phyloP scores from a whole-genome alignment of 1,139 yeast species.

The Taphrina wiesneri region DNA sequence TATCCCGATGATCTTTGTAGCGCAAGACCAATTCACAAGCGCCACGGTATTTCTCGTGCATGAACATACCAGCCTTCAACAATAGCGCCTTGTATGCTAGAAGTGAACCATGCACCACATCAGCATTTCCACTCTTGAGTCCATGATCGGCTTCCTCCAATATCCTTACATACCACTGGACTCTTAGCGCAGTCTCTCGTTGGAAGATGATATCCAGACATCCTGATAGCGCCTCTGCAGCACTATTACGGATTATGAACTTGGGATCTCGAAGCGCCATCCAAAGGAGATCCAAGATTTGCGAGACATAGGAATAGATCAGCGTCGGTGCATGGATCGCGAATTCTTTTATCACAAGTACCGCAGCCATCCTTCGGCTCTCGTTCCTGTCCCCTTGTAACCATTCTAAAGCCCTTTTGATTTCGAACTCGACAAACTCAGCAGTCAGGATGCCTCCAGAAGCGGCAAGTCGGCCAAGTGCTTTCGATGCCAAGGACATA shows the following conservation, averaged over 20 bases:
- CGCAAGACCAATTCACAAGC: constrained; percentile 74
- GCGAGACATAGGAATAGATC: constrained; percentile 72
- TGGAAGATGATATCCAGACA: constrained; percentile 77
- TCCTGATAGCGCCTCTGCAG: constrained; percentile 76
- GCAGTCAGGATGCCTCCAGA: constrained; percentile 89
- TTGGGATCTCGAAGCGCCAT: constrained; percentile 79
- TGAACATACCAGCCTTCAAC: constrained; percentile 63
- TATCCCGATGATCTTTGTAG: constrained; percentile 75
- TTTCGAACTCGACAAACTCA: constrained; percentile 90
- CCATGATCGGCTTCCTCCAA: constrained; percentile 64
- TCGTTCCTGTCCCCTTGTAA: constrained; percentile 72
- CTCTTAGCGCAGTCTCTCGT: constrained; percentile 70
- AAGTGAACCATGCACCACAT: constrained; percentile 80
- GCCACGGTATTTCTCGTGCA: constrained; percentile 70
- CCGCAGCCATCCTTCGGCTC: constrained; percentile 84
- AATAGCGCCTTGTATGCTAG: constrained; percentile 79
- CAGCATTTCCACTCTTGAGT: constrained; percentile 55
- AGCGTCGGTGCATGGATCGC: constrained; percentile 88
- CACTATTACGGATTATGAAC: constrained; percentile 71
- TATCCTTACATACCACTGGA: constrained; percentile 71
- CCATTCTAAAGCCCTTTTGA: constrained; percentile 88
- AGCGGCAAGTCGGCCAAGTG: constrained; percentile 82
- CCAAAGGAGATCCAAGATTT: constrained; percentile 83
- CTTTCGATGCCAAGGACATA: constrained; percentile 80
- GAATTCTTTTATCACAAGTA: constrained; percentile 75